Evolutionary conservation across 2,329 filamentous ascomycete species (phyloP), one percentile per base, ranked within the genome.

Genomic region (Xylariaceae sp.): DNA sequence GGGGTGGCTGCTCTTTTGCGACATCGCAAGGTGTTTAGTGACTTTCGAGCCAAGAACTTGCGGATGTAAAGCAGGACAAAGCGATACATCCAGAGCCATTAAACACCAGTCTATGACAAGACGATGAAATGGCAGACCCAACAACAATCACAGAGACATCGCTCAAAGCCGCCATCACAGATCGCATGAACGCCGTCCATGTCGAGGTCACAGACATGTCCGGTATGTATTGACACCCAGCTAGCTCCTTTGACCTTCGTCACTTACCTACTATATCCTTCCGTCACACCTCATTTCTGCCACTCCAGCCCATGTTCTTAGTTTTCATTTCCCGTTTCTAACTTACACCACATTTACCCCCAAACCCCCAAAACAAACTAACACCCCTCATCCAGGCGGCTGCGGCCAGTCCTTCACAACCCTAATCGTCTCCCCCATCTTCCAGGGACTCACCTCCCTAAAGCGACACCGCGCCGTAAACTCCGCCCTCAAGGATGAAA

Each of bases 181-280:
- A 87, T 62, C 83, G 85, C 59, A 77, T 97, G 49, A 79, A 83
- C 51, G 90, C 91, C 18, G 78, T 80, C 28, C 83, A 95, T 73
- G 90, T 96, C 58, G 86, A 94, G 64, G 90, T 97, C 62, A 88
- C 89, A 59, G 93, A 97, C 73, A 84, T 96, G 78, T 96, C 91
- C 59, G 93, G 92, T 96, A 81, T 53, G 76, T 68, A 17, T 22
- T n/a, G 5, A 4, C 47, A 28, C 42, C 16, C 45, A 22, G 13
- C 45, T 45, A n/a, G 31, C 45, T 44, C 46, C 47, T 9, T 16
- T 34, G 34, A n/a, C 45, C 41, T 50, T 45, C 47, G 51, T 44
- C 48, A 39, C 45, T 17, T 28, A 31, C 12, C n/a, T 19, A 38
- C 34, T n/a, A n/a, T n/a, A n/a, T 39, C 39, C 38, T 48, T 43